Percentiles rank a stretch among this genome's conserved stretches.
Conservation (phyloP, 2,329 filamentous ascomycete species). For the Lachnellula arida region DNA sequence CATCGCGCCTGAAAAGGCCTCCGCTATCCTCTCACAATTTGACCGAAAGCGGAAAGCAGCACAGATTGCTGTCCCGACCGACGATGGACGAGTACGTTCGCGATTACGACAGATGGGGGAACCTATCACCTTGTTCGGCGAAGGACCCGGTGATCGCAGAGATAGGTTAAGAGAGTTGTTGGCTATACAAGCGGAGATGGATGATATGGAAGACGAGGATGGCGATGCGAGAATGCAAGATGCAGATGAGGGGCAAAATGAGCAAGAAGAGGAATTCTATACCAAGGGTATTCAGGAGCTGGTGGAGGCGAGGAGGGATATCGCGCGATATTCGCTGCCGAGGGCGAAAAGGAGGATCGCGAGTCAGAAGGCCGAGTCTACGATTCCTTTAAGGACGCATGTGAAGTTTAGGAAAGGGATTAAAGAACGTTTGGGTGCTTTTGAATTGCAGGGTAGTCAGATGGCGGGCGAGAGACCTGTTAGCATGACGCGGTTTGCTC, state of each 20-base stretch:
- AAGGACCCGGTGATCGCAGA: constrained; percentile 78
- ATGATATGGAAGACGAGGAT: constrained; percentile 51
- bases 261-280: constrained; percentile 92
- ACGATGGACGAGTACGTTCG: constrained; percentile 79
- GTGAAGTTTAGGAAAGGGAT: constrained; percentile 87
- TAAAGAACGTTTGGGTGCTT: constrained; percentile 75
- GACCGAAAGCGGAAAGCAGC: constrained; percentile 86
- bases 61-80: constrained; percentile 86
- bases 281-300: constrained; percentile 74
- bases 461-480: constrained; percentile 87
- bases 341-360: constrained; percentile 71
- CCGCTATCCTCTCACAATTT: constrained; percentile 57
- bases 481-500: constrained; percentile 87
- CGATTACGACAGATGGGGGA: constrained; percentile 83
- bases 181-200: constrained; percentile 64
- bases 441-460: constrained; percentile 91
- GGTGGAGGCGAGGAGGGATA: constrained; percentile 68
- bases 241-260: constrained; percentile 46
- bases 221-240: constrained; percentile 55
- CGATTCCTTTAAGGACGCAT: constrained; percentile 81
- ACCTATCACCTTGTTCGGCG: constrained; percentile 90
- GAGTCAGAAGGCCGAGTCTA: constrained; percentile 74
- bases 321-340: constrained; percentile 80
- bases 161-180: constrained; percentile 81
- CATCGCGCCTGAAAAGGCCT: constrained; percentile 31